phyloP scores from a whole-genome alignment of 352 stramenopile genomes.

The Phytophthora macrochlamydospora region DNA sequence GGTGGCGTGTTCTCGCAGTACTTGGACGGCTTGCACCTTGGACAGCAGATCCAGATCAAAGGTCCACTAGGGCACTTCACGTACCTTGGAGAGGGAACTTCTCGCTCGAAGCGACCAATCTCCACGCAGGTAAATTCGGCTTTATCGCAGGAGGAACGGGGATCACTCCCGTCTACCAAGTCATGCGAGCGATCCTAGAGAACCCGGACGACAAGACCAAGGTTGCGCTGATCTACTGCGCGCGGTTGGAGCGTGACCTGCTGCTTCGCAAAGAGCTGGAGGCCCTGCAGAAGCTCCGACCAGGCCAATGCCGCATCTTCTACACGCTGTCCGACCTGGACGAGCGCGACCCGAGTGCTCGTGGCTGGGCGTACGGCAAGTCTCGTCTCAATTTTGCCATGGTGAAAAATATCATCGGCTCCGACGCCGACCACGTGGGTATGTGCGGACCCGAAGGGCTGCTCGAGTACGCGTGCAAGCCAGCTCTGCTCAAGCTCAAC shows the following conservation, averaged over 20 bases:
- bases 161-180: conserved; percentile 67
- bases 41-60: conserved; percentile 86
- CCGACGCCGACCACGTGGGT: conserved; percentile 71
- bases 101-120: conserved; percentile 33
- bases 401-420: conserved; percentile 78
- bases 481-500: conserved; percentile 85
- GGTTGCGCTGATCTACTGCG: conserved; percentile 78
- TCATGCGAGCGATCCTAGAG: conserved; percentile 85
- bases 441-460: conserved; percentile 95
- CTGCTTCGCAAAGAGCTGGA: conserved; percentile 91
- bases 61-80: conserved; percentile 78
- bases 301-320: conserved; percentile 42
- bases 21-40: conserved; percentile 81
- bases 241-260: conserved; percentile 92
- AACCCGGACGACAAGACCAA: conserved; percentile 48
- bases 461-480: conserved; percentile 94
- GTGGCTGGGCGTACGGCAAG: conserved; percentile 74
- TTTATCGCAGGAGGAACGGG: conserved; percentile 59
- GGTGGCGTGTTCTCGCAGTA: conserved; percentile 91
- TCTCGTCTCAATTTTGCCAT: conserved; percentile 91
- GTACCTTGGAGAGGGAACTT: conserved; percentile 44
- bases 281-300: conserved; percentile 49
- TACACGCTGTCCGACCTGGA: conserved; percentile 51
- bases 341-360: conserved; percentile 47
- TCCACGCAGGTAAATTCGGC: conserved; percentile 46